Conservation (phyloP, 2,329 filamentous ascomycete genomes). For the Aspergillus versicolor region DNA sequence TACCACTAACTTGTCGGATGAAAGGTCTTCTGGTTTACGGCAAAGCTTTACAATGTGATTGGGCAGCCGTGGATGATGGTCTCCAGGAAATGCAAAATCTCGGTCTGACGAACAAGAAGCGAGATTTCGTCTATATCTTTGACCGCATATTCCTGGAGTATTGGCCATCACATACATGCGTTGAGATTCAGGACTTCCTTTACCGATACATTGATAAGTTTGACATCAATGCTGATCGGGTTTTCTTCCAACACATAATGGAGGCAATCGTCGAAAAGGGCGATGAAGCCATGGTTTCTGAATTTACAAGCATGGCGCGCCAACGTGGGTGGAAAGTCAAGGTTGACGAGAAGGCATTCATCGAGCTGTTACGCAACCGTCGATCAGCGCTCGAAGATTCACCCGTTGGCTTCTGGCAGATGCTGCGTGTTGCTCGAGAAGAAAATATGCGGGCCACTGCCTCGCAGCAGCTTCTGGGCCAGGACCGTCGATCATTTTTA, state of each 20-base stretch:
- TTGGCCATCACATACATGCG: constrained; percentile 36
- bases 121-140: constrained; percentile 34
- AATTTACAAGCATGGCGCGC: constrained; percentile 31
- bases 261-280: constrained; percentile 42
- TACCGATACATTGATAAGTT: constrained; percentile 36
- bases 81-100: constrained; percentile 38
- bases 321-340: constrained; percentile 34
- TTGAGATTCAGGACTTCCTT: constrained; percentile 37
- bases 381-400: constrained; percentile 34
- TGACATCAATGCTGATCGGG: constrained; percentile 35
- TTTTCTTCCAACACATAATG: constrained; percentile 42
- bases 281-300: constrained; percentile 29
- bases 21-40: constrained; percentile 38
- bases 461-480: constrained; percentile 38
- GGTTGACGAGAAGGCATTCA: constrained; percentile 30
- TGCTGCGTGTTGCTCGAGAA: constrained; percentile 39
- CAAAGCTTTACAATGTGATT: constrained; percentile 39
- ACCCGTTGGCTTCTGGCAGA: constrained; percentile 40
- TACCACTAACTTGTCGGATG: constrained; percentile 34
- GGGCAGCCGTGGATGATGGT: constrained; percentile 40
- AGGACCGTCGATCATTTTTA: constrained; percentile 32
- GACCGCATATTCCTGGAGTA: constrained; percentile 44
- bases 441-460: constrained; percentile 31
- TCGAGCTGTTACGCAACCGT: constrained; percentile 34
- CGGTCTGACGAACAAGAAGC: constrained; percentile 27